Evolutionary conservation across 106 monocot species (phyloP).

Genomic region (Dendrobium huoshanense): DNA sequence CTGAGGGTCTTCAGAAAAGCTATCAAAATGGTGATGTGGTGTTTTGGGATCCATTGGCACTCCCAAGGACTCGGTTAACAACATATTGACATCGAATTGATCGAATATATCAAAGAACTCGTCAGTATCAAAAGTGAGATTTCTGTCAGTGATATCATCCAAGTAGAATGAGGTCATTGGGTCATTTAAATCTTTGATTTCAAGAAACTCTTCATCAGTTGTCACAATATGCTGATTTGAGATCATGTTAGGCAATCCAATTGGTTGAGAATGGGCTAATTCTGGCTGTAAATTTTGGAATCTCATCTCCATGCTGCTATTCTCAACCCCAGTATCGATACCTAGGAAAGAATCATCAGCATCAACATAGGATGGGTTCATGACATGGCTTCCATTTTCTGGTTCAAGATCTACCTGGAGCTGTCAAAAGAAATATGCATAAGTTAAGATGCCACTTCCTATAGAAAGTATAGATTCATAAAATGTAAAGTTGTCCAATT

Average conservation of each 20-base stretch:
- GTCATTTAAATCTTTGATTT: slow-evolving; percentile 58
- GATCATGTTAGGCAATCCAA: slow-evolving; percentile 17
- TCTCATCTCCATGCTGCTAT: background rate
- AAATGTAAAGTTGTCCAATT: background rate
- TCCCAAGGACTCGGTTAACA: slow-evolving; percentile 23
- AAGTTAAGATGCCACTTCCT: background rate
- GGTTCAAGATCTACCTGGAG: slow-evolving; percentile 25
- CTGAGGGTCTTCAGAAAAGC: slow-evolving; percentile 14
- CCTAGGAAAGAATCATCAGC: slow-evolving; percentile 4
- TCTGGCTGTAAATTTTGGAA: background rate
- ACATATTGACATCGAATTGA: slow-evolving; percentile 43
- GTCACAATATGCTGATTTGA: slow-evolving; percentile 8
- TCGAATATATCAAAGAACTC: slow-evolving; percentile 31
- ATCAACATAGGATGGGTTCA: slow-evolving; percentile 8
- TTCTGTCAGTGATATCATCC: slow-evolving; percentile 16
- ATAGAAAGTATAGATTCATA: background rate
- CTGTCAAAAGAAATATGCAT: background rate
- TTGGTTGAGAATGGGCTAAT: slow-evolving; percentile 10
- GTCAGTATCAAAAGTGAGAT: slow-evolving; percentile 7
- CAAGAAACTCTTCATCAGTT: slow-evolving; percentile 54
- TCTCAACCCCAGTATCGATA: background rate
- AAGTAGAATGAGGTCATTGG: slow-evolving; percentile 3
- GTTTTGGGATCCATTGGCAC: slow-evolving; percentile 10
- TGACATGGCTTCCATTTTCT: slow-evolving; percentile 4
- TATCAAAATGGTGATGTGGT: slow-evolving; percentile 2